These are phyloP conservation scores for Balamuthia mandrillaris DNA, from an alignment of 208 protist species.

Conservation along the genomic window DNA sequence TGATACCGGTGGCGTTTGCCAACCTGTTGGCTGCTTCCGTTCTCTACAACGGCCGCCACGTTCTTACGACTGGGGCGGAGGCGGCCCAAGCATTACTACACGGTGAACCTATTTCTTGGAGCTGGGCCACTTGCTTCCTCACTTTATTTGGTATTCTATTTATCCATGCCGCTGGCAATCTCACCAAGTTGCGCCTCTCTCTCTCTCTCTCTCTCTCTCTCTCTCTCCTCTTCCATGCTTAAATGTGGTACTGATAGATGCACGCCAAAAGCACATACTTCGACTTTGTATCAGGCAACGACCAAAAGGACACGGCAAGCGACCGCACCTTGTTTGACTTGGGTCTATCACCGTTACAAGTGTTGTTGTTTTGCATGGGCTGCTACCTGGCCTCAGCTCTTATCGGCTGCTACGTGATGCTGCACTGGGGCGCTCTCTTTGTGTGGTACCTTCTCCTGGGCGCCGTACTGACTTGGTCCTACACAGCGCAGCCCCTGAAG, in stretches of 20 bases:
- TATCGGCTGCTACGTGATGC: background rate
- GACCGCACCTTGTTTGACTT: constrained; percentile 11
- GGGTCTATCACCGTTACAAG: background rate
- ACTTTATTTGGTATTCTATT: background rate
- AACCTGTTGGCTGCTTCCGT: background rate
- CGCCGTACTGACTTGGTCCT: constrained; percentile 7
- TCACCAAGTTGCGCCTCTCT: constrained; percentile 1
- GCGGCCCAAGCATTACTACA: too few relatives aligned
- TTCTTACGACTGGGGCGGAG: too few relatives aligned
- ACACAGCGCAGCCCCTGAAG: background rate
- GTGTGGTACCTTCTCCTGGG: background rate
- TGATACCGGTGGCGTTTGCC: background rate
- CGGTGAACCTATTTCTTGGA: background rate
- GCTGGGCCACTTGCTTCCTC: background rate
- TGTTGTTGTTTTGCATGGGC: background rate
- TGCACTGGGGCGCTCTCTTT: background rate
- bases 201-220: background rate
- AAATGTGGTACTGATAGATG: background rate
- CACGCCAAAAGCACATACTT: background rate
- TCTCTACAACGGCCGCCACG: too few relatives aligned
- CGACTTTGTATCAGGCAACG: constrained; percentile 10
- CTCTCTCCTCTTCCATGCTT: background rate
- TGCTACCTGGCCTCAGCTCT: background rate
- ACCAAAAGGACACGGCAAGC: background rate
- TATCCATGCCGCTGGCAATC: background rate